Conservation (phyloP, 345 rosid species). For the Mercurialis annua region DNA sequence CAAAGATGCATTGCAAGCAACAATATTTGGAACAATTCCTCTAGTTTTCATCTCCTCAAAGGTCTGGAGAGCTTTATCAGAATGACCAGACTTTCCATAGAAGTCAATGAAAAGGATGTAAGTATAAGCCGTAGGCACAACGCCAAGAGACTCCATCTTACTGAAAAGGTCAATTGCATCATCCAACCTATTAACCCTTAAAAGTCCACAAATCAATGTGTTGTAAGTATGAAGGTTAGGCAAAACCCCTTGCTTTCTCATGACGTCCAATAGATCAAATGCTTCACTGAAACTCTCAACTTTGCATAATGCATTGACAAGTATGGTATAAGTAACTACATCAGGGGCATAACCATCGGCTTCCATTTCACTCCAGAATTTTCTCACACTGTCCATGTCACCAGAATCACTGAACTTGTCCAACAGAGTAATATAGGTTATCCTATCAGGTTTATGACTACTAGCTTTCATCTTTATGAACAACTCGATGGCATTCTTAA, state of each 20-base stretch:
- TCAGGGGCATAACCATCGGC: slow-evolving; percentile 77
- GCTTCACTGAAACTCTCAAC: slow-evolving; percentile 60
- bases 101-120: slow-evolving; percentile 83
- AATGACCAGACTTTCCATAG: slow-evolving; percentile 75
- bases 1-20: slow-evolving; percentile 84
- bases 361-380: slow-evolving; percentile 85
- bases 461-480: slow-evolving; percentile 71
- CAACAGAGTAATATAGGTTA: slow-evolving; percentile 76
- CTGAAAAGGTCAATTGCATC: slow-evolving; percentile 60
- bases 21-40: slow-evolving; percentile 80
- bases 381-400: slow-evolving; percentile 59
- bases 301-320: slow-evolving; percentile 70
- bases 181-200: slow-evolving; percentile 53
- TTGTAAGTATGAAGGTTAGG: slow-evolving; percentile 90
- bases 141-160: slow-evolving; percentile 57
- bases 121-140: slow-evolving; percentile 70
- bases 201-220: slow-evolving; percentile 65
- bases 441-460: slow-evolving; percentile 70
- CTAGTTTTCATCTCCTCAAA: slow-evolving; percentile 70
- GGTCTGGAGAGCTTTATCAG: slow-evolving; percentile 60
- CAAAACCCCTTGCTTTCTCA: slow-evolving; percentile 51
- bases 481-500: slow-evolving; percentile 56
- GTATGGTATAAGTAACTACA: slow-evolving; percentile 74
- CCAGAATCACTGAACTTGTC: slow-evolving; percentile 72
- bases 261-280: slow-evolving; percentile 54